Conservation (phyloP, 2,329 filamentous ascomycete species). For the Ambrosiella beaveri region DNA sequence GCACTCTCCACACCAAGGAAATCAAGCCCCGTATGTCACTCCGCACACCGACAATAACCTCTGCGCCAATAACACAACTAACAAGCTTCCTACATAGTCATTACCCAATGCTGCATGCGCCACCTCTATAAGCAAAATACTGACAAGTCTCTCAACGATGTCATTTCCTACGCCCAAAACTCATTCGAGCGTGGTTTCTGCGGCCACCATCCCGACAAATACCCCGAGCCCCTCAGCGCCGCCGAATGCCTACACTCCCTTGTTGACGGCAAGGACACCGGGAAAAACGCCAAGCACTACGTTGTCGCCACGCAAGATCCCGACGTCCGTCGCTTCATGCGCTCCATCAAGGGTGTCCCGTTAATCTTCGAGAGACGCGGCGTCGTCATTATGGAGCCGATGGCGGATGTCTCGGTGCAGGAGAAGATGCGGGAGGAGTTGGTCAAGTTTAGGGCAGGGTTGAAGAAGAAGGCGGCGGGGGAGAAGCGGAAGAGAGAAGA, state of each 20-base stretch:
- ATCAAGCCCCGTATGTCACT: slow-evolving; percentile 52
- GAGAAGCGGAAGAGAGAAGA: slow-evolving; percentile 36
- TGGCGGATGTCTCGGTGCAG: slow-evolving; percentile 49
- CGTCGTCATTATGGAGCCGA: slow-evolving; percentile 56
- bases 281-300: slow-evolving; percentile 62
- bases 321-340: slow-evolving; percentile 44
- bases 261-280: slow-evolving; percentile 57
- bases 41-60: not conserved
- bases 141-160: slow-evolving; percentile 34
- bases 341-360: slow-evolving; percentile 53
- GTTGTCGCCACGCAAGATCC: slow-evolving; percentile 58
- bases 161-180: slow-evolving; percentile 58
- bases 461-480: slow-evolving; percentile 32
- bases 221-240: slow-evolving; percentile 51
- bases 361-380: slow-evolving; percentile 63
- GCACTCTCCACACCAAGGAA: slow-evolving; percentile 66
- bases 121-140: slow-evolving; percentile 51
- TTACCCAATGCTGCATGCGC: slow-evolving; percentile 66
- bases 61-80: not conserved
- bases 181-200: slow-evolving; percentile 58
- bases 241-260: slow-evolving; percentile 56
- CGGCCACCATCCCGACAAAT: slow-evolving; percentile 56
- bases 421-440: slow-evolving; percentile 52
- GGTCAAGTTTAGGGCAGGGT: slow-evolving; percentile 54
- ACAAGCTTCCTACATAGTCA: slow-evolving; percentile 32